These are phyloP conservation scores for Sanghuangporus weigelae DNA, from an alignment of 1,284 basidiomycete species.

Conservation along the genomic window DNA sequence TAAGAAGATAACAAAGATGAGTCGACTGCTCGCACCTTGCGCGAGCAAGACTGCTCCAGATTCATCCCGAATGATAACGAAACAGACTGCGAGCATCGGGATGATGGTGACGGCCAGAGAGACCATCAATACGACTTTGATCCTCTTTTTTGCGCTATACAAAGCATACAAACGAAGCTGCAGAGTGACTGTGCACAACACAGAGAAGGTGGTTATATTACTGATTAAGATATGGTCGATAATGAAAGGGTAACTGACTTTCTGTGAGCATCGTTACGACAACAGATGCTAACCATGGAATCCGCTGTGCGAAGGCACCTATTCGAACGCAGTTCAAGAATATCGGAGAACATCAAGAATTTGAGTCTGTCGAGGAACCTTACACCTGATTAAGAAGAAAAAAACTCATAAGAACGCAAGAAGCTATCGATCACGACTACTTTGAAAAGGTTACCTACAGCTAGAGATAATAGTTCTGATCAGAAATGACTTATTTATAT, in stretches of 20 bases:
- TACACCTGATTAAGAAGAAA: no score
- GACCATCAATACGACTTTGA: background rate
- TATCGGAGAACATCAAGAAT: no score
- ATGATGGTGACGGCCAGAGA: background rate
- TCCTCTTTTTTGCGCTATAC: background rate
- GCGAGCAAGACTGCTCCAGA: background rate
- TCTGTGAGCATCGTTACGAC: background rate
- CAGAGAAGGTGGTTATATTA: background rate
- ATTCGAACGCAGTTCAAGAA: background rate
- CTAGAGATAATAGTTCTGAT: no score
- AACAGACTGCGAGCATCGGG: background rate
- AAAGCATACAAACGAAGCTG: background rate
- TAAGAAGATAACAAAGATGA: background rate
- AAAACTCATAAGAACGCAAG: no score
- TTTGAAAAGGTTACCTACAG: no score
- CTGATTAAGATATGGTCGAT: background rate
- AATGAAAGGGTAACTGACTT: background rate
- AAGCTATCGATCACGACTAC: no score
- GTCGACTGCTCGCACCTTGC: background rate
- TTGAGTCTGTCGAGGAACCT: no score
- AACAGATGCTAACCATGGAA: background rate
- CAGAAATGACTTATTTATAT: no score
- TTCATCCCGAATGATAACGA: background rate
- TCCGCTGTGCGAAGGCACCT: background rate
- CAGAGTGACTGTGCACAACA: background rate